A percentile compares a stretch with the other conserved stretches of the same genome.
phyloP scores from a whole-genome alignment of 2,329 filamentous ascomycete genomes.

The Colletotrichum destructivum region DNA sequence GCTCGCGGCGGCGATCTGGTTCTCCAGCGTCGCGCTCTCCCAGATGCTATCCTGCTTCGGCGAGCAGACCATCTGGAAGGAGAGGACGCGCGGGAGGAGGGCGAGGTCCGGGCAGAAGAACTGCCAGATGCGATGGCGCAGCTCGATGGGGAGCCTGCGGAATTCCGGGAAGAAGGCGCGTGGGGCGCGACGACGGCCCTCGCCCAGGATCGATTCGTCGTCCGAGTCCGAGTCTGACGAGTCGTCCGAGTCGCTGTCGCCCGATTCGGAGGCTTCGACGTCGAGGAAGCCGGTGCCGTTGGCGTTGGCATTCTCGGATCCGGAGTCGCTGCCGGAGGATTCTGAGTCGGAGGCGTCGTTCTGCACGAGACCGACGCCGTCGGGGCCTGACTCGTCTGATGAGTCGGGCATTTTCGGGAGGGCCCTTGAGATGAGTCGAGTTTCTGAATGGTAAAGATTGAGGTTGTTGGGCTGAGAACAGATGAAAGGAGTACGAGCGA shows the following conservation, averaged over 20 bases:
- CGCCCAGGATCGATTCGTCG: constrained; percentile 21
- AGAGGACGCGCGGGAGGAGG: constrained; percentile 48
- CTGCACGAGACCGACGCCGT: constrained; percentile 35
- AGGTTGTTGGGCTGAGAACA: not conserved
- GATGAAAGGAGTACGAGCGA: not conserved
- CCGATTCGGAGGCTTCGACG: constrained; percentile 37
- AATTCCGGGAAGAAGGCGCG: constrained; percentile 47
- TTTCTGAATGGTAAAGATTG: not conserved
- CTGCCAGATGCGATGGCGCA: constrained; percentile 53
- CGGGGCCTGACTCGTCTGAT: constrained; percentile 31
- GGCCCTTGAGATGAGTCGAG: too few relatives aligned
- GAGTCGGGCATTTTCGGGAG: constrained; percentile 27
- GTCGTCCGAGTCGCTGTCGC: constrained; percentile 48
- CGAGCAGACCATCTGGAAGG: constrained; percentile 44
- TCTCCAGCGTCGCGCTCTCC: constrained; percentile 39
- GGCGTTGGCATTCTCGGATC: constrained; percentile 13
- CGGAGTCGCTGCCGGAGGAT: constrained; percentile 15
- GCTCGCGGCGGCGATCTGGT: constrained; percentile 44
- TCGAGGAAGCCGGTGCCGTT: constrained; percentile 31
- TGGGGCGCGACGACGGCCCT: not conserved
- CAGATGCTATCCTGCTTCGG: constrained; percentile 30
- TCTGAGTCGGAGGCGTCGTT: constrained; percentile 36
- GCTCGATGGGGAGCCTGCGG: constrained; percentile 51
- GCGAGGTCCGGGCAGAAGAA: constrained; percentile 51
- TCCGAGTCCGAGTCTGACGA: constrained; percentile 44